Base-by-base conservation (phyloP, 441 rosid species). In the Biscutella laevigata region DNA sequence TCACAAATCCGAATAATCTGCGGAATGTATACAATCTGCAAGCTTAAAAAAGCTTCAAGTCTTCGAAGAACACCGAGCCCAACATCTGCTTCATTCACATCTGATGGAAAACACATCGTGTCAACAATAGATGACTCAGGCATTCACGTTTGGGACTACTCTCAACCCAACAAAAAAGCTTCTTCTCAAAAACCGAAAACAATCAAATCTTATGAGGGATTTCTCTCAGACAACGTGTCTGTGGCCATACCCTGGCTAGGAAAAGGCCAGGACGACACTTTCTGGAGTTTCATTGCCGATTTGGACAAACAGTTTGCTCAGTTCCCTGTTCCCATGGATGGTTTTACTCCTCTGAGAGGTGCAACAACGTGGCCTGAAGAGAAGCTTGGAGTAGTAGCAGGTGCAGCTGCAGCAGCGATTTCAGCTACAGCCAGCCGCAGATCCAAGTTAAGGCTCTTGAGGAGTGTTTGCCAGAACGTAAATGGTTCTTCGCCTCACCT, bases 341-440 rank as follows among this genome's bases (percentile, higher is more conserved):
- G 65, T 51, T 71, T 73, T 59, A 67, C 80, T 40, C 64, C 61
- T 19, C 44, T 70, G 5, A 75, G 62, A 73, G 74, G 82, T 33
- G 67, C 74, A 0, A 78, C 71, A 2, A 80, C 83, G 8, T 80
- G 86, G 86, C 86, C 86, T 0, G 83, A 80, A 60, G 86, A 80
- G 70, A 71, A 66, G 56, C 83, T 80, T 49, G 75, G 67, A 4
- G n/a, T 37, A 28, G 69, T 70, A 17, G 66, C 64, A 30, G 40
- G 54, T 48, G 27, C 12, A 2, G 53, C 17, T 32, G 39, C 53
- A 11, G 53, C 11, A 32, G 54, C 28, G 7, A 17, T 32, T 11
- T 32, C 54, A 48, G 40, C 54, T 19, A 38, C 66, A 29, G 59
- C 68, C 8, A 64, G 71, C 30, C 59, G 70, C 22, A 75, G 66